These are phyloP conservation scores for Globisporangium carolinianum DNA, from an alignment of 352 stramenopile genomes.

Conservation along the genomic window DNA sequence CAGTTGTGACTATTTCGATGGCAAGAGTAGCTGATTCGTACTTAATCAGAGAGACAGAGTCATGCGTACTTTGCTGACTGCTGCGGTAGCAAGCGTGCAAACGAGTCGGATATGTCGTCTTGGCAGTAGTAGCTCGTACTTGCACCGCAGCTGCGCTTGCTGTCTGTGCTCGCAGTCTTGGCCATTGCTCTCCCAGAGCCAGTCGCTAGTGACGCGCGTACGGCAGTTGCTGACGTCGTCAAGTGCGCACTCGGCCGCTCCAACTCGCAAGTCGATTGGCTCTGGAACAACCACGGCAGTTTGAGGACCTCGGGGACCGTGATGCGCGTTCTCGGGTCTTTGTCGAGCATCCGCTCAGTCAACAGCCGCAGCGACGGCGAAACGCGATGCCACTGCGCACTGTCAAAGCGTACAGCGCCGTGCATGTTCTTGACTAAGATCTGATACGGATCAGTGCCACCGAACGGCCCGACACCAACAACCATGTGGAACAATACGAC, in stretches of 20 bases:
- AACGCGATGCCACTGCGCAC: constrained; percentile 29
- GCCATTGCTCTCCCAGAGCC: too few species aligned
- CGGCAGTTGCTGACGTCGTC: not conserved
- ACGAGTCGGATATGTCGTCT: constrained; percentile 7
- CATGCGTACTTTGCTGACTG: constrained; percentile 10
- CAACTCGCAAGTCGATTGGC: constrained; percentile 8
- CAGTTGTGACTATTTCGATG: not conserved
- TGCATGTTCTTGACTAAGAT: constrained; percentile 64
- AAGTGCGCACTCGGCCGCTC: not conserved
- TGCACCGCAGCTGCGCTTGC: not conserved
- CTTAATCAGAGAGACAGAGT: not conserved
- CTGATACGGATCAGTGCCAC: constrained; percentile 31
- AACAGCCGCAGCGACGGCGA: constrained; percentile 27
- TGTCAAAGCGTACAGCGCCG: constrained; percentile 35
- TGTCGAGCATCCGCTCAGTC: constrained; percentile 43
- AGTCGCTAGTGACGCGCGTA: not conserved
- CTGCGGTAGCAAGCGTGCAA: not conserved
- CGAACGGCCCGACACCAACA: constrained; percentile 39
- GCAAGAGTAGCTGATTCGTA: not conserved
- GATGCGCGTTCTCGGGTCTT: constrained; percentile 36
- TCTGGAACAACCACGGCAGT: constrained; percentile 41
- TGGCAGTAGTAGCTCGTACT: constrained; percentile 1
- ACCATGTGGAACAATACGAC: constrained; percentile 65
- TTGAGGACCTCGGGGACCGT: constrained; percentile 45
- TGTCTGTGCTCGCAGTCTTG: not conserved